Base-by-base conservation (phyloP, 2,329 filamentous ascomycete genomes). In the Sordariomycetes sp. region DNA sequence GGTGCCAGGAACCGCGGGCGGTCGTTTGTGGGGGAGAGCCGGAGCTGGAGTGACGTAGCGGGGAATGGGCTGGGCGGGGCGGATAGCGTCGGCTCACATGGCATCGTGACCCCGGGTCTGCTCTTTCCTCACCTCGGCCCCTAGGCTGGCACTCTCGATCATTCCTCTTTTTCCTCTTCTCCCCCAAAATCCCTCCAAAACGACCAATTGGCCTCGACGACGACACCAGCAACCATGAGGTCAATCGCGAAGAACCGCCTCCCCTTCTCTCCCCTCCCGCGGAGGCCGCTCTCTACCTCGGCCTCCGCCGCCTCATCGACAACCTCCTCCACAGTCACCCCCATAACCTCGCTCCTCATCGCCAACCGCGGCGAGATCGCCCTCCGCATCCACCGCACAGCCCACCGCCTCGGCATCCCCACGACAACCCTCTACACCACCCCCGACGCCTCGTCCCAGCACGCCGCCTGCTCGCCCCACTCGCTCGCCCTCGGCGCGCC, bases 361-460 rank as follows among this genome's bases (percentile, higher is more conserved):
- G 94, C 94, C 58, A 99, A 99, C 71, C 87, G 94, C 65, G 94
- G 94, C 65, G 94, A 99, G 74, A 99, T 99, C 65, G 94, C 94
- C 55, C 79, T 99, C 69, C 89, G 94, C 64, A 94, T 99, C 64
- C 88, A 92, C 64, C 84, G 86, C 64, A 99, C 94, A 24, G 94
- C 94, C 37, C 80, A 89, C 55, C 84, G 88, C 62, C 88, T 96
- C 68, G 93, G 94, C 59, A 96, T 99, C 68, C 85, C 86, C 61
- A 96, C 93, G 20, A 97, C 93, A 0, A 97, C 93, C 0, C 81
- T 99, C 60, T 99, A 96, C 73, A 99, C 94, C 8, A 89, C 96
- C 64, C 89, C 93, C 46, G 94, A 99, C 71, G 86, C 89, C 59
- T 79, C 78, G 61, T 87, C 91, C 34, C 94, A 96, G 72, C 94